These are phyloP conservation scores for Vigna radiata DNA, from an alignment of 306 rosid species.

Conservation along the genomic window DNA sequence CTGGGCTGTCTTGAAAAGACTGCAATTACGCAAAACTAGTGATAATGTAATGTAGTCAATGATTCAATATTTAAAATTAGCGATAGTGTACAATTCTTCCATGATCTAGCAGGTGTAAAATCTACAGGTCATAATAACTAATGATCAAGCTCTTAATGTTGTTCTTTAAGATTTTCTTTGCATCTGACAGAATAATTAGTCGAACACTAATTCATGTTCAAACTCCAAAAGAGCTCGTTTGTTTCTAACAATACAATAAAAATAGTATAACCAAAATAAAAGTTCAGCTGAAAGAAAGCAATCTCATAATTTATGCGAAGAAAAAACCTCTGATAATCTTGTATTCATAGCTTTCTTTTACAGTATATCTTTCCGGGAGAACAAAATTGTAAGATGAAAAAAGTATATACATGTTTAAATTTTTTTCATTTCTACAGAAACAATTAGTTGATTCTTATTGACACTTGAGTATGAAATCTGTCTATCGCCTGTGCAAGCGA, in stretches of 20 bases:
- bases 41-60: no score
- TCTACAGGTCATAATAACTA: not conserved
- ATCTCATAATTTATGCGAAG: not conserved
- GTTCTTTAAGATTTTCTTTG: not conserved
- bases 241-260: no score
- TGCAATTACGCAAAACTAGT: no score
- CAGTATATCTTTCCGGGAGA: not conserved
- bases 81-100: not conserved
- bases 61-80: no score
- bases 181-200: not conserved
- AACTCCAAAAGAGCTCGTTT: no score
- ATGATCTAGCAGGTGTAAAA: not conserved
- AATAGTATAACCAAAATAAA: no score
- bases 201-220: not conserved
- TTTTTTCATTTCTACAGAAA: slow-evolving; percentile 5
- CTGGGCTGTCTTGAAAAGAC: no score
- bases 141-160: not conserved
- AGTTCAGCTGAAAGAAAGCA: not conserved
- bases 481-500: slow-evolving; percentile 14
- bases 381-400: not conserved
- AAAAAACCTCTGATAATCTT: not conserved
- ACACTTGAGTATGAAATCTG: no score
- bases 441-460: not conserved
- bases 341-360: not conserved
- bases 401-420: not conserved